Evolutionary conservation across 2,329 filamentous ascomycete species (phyloP).

Genomic region (Alternaria hordeiaustralica): DNA sequence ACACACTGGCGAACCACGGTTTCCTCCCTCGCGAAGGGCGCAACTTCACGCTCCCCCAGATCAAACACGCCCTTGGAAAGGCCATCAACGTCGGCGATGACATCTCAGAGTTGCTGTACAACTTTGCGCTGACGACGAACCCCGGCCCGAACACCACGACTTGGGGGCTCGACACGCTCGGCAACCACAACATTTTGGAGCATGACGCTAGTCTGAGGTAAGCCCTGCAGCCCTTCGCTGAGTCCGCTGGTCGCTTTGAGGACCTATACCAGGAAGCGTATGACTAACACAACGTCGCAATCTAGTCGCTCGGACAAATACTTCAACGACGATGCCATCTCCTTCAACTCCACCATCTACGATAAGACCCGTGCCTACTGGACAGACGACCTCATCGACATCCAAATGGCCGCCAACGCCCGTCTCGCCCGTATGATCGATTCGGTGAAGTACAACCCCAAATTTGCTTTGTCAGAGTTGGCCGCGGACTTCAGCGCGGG

Average conservation of each 20-base stretch:
- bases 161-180: conserved; percentile 45
- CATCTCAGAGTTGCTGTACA: conserved; percentile 2
- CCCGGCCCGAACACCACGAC: conserved; percentile 6
- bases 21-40: conserved; percentile 44
- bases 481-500: neutral
- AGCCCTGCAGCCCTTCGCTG: neutral
- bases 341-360: conserved; percentile 58
- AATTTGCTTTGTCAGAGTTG: neutral
- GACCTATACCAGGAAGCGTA: neutral
- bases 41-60: conserved; percentile 42
- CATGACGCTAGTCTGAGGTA: conserved; percentile 52
- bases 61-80: conserved; percentile 6
- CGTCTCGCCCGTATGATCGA: conserved; percentile 8
- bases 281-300: neutral
- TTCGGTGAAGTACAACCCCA: neutral
- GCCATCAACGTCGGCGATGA: conserved; percentile 12
- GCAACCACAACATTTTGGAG: conserved; percentile 55
- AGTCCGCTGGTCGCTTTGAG: neutral
- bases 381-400: neutral
- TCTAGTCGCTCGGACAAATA: neutral
- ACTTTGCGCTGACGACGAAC: conserved; percentile 11
- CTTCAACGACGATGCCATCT: neutral
- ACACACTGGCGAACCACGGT: conserved; percentile 45
- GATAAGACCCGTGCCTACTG: conserved; percentile 49
- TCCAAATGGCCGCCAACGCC: conserved; percentile 10